Percentiles rank a stretch among this genome's conserved stretches.
Evolutionary conservation across 345 rosid genomes (phyloP).

Genomic region (Sonneratia caseolaris): DNA sequence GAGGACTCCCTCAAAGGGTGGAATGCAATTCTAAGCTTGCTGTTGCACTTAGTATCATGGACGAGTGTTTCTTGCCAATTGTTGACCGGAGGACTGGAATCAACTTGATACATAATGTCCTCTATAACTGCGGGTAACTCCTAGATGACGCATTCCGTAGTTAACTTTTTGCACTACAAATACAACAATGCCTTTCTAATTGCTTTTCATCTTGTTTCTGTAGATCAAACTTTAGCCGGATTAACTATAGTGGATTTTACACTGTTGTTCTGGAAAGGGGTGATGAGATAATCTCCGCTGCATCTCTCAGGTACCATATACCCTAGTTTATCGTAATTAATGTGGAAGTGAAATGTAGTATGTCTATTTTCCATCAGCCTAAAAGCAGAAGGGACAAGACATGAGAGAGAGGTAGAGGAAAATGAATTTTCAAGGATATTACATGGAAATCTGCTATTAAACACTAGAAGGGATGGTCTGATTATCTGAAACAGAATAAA

Average conservation of each 20-base stretch:
- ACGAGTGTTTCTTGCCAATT: constrained; percentile 87
- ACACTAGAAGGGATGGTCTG: not conserved
- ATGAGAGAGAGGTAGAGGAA: not conserved
- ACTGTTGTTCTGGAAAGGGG: constrained; percentile 78
- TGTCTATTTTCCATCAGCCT: not conserved
- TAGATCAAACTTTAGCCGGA: constrained; percentile 76
- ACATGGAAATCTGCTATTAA: not conserved
- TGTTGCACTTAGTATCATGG: constrained; percentile 66
- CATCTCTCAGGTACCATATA: constrained; percentile 63
- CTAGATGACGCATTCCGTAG: not conserved
- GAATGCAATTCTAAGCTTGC: constrained; percentile 80
- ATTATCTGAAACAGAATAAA: not conserved
- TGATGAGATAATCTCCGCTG: constrained; percentile 75
- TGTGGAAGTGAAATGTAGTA: not conserved
- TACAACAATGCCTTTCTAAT: constrained; percentile 5
- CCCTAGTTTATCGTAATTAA: constrained; percentile 5
- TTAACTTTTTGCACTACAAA: not conserved
- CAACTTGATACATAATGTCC: constrained; percentile 64
- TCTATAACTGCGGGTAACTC: constrained; percentile 72
- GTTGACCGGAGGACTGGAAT: constrained; percentile 72
- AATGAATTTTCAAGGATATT: not conserved
- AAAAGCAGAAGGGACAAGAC: not conserved
- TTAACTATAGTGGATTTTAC: constrained; percentile 69
- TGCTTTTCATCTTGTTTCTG: constrained; percentile 9
- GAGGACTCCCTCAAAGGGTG: constrained; percentile 41